Evolutionary conservation across 257 asterid species (phyloP), one percentile per base, ranked within the genome.

Genomic region (Primulina huaijiensis): DNA sequence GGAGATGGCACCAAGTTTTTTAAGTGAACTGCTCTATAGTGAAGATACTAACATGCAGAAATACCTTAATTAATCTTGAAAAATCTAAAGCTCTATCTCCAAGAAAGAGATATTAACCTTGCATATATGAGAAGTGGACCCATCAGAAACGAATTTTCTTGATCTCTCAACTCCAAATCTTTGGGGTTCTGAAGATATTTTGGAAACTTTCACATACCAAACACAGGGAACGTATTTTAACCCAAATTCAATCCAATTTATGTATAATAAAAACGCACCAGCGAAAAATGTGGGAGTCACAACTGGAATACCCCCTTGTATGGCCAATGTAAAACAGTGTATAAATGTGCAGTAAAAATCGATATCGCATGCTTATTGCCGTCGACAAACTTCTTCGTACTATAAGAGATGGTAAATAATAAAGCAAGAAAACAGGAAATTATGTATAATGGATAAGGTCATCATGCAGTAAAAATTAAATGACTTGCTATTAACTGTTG

Each of bases 371-470:
- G 84, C 74, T 83, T 75, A 94, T 74, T 73, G 99, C 97, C 81
- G 82, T 71, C 99, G 96, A 76, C 99, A 94, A 75, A 94, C 99
- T 78, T 87, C 96, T 81, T 94, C 97, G 68, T 96, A 91, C 97
- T 91, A 81, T 46, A 68, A 68, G 64, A 52, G 61, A 40, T 57
- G 63, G 66, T 23, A 66, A 72, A 64, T 71, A 43, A 75, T 65
- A 40, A 74, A 21, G 62, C 27, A 16, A 59, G 72, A 69, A 69
- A 75, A 68, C 58, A 72, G 61, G 66, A 77, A 30, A n/a, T 19
- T 56, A 70, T 9, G 31, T 37, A 7, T 46, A 27, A 10, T 37
- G 62, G 43, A 29, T 61, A 62, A 55, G 5, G 1, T 10, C 52
- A 11, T 40, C 5, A 11, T 10, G 16, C 17, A 40, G 14, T 46